Evolutionary conservation across 2,329 filamentous ascomycete genomes (phyloP), one percentile per base, ranked within the genome.

Genomic region (Penicillium sp.): DNA sequence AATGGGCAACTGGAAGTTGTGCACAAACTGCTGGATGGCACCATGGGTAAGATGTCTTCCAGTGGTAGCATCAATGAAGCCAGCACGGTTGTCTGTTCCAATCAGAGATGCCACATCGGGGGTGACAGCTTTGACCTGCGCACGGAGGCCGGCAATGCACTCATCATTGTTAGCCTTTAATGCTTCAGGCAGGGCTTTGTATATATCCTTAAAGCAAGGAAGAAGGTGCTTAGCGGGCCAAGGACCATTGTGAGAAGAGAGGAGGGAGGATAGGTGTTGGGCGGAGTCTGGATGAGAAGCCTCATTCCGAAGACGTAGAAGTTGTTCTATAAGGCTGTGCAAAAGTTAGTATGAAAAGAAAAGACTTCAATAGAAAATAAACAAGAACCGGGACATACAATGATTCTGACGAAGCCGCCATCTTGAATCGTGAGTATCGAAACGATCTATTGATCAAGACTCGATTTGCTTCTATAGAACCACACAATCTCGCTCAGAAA

Each of bases 1-100:
- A 8, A 64, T 55, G 1, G 60, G 59, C 9, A 68, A 35, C 7
- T 64, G 43, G 46, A 69, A 69, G 23, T n/a, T 26, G n/a, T 64
- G 35, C 16, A 67, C 57, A 49, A 67, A 67, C n/a, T 59, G 14
- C 4, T 53, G 56, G 19, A 67, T 56, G 19, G 58, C 59, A 42
- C n/a, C 43, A 58, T 67, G 64, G 29, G 64, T 55, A 29, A 64
- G 46, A 29, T 60, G 35, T 10, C 50, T 50, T 11, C 55, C 62
- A 5, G 56, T 59, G 7, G 25, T 60, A 19, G 52, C 56, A 50
- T 63, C 61, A 14, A 64, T 64, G 11, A 64, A 49, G 10, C 56
- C 62, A 21, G 59, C 49, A 2, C 62, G 62, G 35, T 47, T 48
- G 50, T 62, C 60, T 26, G 57, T 53, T 3, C 60, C 60, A n/a